Conservation (phyloP, 805 yeast genomes). For the Yamadazyma phyllophila region DNA sequence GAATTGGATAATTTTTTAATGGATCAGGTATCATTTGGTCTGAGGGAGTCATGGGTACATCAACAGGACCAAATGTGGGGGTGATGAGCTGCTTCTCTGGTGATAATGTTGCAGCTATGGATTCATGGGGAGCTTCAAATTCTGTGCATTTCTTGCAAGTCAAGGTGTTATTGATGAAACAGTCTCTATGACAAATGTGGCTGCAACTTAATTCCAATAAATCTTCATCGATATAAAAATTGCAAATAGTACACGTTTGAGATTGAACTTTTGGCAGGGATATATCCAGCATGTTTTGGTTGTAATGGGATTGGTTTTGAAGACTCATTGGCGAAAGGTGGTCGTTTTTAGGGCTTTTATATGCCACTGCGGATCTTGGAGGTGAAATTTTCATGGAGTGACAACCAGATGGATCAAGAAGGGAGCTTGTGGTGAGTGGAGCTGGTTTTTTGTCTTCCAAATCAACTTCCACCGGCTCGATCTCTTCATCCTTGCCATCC, state of each 20-base stretch:
- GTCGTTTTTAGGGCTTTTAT: not conserved
- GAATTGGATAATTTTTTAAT: constrained; percentile 6
- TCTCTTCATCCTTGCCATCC: constrained; percentile 1
- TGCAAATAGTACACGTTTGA: constrained; percentile 14
- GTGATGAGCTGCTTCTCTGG: not conserved
- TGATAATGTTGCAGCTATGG: not conserved
- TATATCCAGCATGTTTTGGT: not conserved
- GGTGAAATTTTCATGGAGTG: not conserved
- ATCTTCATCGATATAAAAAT: constrained; percentile 15
- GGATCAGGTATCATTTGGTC: constrained; percentile 19
- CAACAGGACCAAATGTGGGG: constrained; percentile 14
- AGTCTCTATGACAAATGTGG: constrained; percentile 26
- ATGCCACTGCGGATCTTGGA: not conserved
- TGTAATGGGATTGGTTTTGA: constrained; percentile 3
- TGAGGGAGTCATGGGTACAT: constrained; percentile 16
- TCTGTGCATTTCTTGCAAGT: constrained; percentile 15
- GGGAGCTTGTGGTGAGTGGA: not conserved
- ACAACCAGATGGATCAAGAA: not conserved
- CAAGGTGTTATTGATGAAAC: constrained; percentile 17
- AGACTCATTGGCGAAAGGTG: not conserved
- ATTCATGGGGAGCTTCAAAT: not conserved
- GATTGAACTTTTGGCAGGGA: not conserved
- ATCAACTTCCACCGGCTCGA: constrained; percentile 6
- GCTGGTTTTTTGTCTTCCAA: not conserved
- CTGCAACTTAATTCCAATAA: constrained; percentile 21